Evolutionary conservation across 2,329 filamentous ascomycete genomes (phyloP).

Genomic region (Xylaria sp.): DNA sequence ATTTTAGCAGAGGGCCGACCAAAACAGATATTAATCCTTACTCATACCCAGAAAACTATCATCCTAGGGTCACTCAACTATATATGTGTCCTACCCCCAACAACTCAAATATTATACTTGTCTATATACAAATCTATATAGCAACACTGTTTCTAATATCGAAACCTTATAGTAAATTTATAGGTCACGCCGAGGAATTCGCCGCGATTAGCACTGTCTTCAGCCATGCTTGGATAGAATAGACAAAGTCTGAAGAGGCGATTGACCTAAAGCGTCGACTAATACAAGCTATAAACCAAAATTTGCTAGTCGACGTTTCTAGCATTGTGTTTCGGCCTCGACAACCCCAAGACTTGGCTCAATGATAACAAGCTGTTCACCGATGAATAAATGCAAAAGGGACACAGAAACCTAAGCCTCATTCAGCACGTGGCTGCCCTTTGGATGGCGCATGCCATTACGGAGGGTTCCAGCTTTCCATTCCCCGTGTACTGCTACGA

Average conservation of each 20-base stretch:
- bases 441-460: not conserved
- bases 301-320: not conserved
- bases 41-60: too few species aligned
- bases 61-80: not conserved
- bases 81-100: not conserved
- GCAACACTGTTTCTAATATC: not conserved
- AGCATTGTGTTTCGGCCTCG: constrained; percentile 8
- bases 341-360: not conserved
- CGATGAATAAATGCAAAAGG: not conserved
- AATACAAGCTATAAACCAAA: not conserved
- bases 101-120: not conserved
- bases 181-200: not conserved
- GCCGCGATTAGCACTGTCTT: not conserved
- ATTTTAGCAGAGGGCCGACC: too few species aligned
- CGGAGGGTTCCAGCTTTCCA: too few species aligned
- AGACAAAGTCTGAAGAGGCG: not conserved
- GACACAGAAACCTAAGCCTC: not conserved
- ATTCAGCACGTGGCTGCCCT: not conserved
- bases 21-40: too few species aligned
- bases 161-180: not conserved
- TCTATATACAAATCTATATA: not conserved
- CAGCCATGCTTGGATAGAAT: not conserved
- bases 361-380: not conserved
- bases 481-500: constrained; percentile 4
- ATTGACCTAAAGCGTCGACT: not conserved